These are phyloP conservation scores for Hylodesmum podocarpum DNA, from an alignment of 306 rosid species.

Conservation along the genomic window DNA sequence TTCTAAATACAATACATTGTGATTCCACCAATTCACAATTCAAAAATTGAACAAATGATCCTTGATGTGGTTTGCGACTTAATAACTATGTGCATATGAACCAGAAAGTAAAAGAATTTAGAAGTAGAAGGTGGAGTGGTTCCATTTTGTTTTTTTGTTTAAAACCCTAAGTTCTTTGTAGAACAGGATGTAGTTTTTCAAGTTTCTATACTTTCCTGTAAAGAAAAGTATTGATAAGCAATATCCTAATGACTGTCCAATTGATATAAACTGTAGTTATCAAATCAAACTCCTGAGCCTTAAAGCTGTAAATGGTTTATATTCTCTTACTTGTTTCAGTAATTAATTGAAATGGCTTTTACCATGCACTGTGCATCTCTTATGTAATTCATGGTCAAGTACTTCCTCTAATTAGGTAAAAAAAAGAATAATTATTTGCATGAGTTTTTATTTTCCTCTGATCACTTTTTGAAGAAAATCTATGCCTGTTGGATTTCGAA, in stretches of 20 bases:
- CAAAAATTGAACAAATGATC: neutral
- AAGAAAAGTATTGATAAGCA: slow-evolving; percentile 6
- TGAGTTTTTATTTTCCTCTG: neutral
- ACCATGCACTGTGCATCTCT: neutral
- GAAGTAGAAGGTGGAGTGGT: neutral
- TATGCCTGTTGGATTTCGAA: neutral
- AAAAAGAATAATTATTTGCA: neutral
- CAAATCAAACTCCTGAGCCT: neutral
- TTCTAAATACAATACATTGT: neutral
- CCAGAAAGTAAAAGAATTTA: neutral
- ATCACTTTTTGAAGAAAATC: neutral
- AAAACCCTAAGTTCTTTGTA: neutral
- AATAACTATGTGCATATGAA: neutral
- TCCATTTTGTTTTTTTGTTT: neutral
- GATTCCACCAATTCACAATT: slow-evolving; percentile 3
- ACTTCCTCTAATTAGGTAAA: neutral
- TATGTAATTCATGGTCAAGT: neutral
- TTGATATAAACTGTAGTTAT: neutral
- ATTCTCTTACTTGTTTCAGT: neutral
- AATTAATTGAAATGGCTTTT: neutral
- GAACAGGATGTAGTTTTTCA: neutral
- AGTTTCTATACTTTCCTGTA: neutral
- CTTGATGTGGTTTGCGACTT: neutral
- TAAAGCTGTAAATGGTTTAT: neutral
- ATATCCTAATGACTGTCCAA: slow-evolving; percentile 18